Evolutionary conservation across 768 basidiomycete species (phyloP), one percentile per base, ranked within the genome.

Genomic region (Podaxis rugospora): DNA sequence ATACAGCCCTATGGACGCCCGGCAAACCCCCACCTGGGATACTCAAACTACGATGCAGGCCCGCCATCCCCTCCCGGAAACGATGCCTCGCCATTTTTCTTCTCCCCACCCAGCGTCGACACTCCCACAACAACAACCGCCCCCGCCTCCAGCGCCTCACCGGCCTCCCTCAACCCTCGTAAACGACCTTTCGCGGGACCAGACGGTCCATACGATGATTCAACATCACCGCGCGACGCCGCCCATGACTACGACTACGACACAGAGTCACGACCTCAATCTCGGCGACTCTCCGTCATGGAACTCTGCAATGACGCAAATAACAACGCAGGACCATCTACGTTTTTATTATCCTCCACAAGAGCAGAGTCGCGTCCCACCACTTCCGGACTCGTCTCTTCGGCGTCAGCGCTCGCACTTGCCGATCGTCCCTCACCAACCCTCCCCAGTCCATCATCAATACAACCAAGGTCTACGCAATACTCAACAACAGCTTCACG

Each of bases 271-370:
- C 80, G 90, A 67, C 90, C 90, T 64, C 85, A 88, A 69, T 89
- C 87, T 76, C 82, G 90, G 67, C 77, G 90, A 63, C 85, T 92
- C 82, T 81, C 87, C 73, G 87, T 92, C 82, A 83, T 92, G 89
- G 90, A 92, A 66, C 87, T 92, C 81, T 91, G 90, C 83, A 90
- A 92, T 82, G 88, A 89, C 78, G 71, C 78, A 39, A 25, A 57
- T 57, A 32, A 58, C 50, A 58, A 66, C 65, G 57, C 67, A 63
- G 59, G 51, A 27, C 36, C 57, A 44, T 50, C 62, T 57, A 69
- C 76, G 64, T 63, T 74, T 64, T 55, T 69, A 65, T 52, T 67
- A 63, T 66, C 70, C 53, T 56, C 62, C 14, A 32, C 51, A 18
- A 52, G 61, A 51, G 59, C 58, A 51, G 62, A 58, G 46, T 64